Conservation (phyloP, 768 basidiomycete genomes). For the Gloeopeniophorella convolvens region DNA sequence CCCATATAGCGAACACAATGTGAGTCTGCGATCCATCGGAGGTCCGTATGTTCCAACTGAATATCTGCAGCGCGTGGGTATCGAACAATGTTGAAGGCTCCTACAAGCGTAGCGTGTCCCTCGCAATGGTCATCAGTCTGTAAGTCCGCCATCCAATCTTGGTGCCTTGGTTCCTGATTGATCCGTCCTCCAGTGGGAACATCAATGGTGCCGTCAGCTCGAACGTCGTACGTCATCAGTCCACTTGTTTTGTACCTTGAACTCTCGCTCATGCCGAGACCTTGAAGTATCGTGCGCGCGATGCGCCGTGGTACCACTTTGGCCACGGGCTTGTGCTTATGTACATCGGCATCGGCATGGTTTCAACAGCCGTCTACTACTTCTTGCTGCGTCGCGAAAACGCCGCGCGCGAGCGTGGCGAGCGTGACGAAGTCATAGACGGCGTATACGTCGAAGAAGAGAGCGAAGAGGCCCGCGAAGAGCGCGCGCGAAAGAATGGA, state of each 20-base stretch:
- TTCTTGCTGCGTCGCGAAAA: slow-evolving; percentile 53
- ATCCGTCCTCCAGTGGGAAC: slow-evolving; percentile 44
- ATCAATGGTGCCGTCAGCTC: slow-evolving; percentile 73
- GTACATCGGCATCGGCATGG: slow-evolving; percentile 62
- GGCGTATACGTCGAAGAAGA: slow-evolving; percentile 33
- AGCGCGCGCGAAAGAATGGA: slow-evolving; percentile 44
- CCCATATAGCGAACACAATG: slow-evolving; percentile 51
- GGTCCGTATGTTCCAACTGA: background rate
- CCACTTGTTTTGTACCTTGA: background rate
- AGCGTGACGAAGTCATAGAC: slow-evolving; percentile 64
- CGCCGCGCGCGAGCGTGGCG: slow-evolving; percentile 56
- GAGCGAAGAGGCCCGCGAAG: slow-evolving; percentile 9
- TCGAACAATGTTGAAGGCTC: slow-evolving; percentile 70
- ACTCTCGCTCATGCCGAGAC: background rate
- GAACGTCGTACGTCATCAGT: slow-evolving; percentile 52
- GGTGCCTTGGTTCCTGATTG: background rate
- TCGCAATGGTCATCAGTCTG: slow-evolving; percentile 66
- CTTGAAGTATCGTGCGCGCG: slow-evolving; percentile 51
- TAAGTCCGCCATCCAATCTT: slow-evolving; percentile 27
- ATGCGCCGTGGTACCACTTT: slow-evolving; percentile 63
- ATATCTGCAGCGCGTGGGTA: slow-evolving; percentile 39
- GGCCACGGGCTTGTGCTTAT: slow-evolving; percentile 59
- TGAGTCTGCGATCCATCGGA: slow-evolving; percentile 24
- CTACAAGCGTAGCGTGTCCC: slow-evolving; percentile 67
- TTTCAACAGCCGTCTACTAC: slow-evolving; percentile 38